Conservation (phyloP, 352 stramenopile genomes). For the Phytophthora ohioensis region DNA sequence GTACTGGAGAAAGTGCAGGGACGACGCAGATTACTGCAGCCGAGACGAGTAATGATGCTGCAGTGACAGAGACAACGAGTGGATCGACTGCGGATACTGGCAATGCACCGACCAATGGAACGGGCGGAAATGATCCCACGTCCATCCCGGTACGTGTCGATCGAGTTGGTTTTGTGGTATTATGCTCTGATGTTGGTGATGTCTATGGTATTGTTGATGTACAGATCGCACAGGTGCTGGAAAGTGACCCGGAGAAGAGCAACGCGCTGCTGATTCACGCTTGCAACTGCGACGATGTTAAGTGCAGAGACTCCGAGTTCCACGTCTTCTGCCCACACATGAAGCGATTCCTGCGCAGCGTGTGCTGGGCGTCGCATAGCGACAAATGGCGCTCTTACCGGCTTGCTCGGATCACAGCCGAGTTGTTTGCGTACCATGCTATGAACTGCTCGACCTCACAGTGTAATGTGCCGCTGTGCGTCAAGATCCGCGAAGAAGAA, state of each 20-base stretch:
- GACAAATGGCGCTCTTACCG: slow-evolving; percentile 57
- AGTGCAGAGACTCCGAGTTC: slow-evolving; percentile 51
- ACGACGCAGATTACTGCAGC: background rate
- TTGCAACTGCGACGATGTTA: slow-evolving; percentile 59
- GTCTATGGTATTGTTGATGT: slow-evolving; percentile 1
- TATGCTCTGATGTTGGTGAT: background rate
- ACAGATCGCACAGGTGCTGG: slow-evolving; percentile 56
- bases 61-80: background rate
- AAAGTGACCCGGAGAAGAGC: slow-evolving; percentile 50
- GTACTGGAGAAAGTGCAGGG: background rate
- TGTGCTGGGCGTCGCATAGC: slow-evolving; percentile 74
- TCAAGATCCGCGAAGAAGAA: slow-evolving; percentile 53
- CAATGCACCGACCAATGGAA: slow-evolving; percentile 3
- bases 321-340: slow-evolving; percentile 61
- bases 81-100: background rate
- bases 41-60: background rate
- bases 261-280: slow-evolving; percentile 68
- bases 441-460: slow-evolving; percentile 48
- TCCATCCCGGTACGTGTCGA: slow-evolving; percentile 26
- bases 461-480: slow-evolving; percentile 56
- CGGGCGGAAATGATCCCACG: slow-evolving; percentile 21
- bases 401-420: slow-evolving; percentile 54
- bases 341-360: slow-evolving; percentile 74
- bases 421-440: slow-evolving; percentile 66
- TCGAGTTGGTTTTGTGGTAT: background rate